Evolutionary conservation across 176 grass and related monocot species (phyloP).

Genomic region (Triticum timopheevii): DNA sequence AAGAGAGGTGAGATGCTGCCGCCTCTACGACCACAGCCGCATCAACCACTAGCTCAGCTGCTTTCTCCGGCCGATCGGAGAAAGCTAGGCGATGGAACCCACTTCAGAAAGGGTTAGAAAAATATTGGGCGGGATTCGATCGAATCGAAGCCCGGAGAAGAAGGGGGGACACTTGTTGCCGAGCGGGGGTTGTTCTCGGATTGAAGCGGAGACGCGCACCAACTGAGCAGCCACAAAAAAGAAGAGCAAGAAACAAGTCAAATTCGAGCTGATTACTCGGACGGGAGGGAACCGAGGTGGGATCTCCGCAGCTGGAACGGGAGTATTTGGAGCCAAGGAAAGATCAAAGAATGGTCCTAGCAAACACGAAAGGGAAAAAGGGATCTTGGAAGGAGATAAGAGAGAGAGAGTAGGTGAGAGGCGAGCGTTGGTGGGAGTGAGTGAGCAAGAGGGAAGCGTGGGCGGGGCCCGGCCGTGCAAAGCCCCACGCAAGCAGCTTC

Average conservation of each 20-base stretch:
- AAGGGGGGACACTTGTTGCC: not conserved
- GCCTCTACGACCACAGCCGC: conserved; percentile 31
- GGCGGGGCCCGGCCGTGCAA: conserved; percentile 1
- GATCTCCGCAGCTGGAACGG: conserved; percentile 36
- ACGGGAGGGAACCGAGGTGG: not conserved
- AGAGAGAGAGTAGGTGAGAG: conserved; percentile 53
- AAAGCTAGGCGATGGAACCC: conserved; percentile 67
- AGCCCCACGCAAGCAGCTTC: conserved; percentile 50
- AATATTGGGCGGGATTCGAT: conserved; percentile 57
- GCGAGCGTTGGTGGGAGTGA: conserved; percentile 33
- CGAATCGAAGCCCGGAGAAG: conserved; percentile 53
- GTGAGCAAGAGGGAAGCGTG: conserved; percentile 28
- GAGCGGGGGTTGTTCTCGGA: too few species aligned
- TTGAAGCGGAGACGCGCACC: not conserved
- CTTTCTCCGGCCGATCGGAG: conserved; percentile 30
- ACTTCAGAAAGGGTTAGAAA: conserved; percentile 36
- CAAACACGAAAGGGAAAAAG: conserved; percentile 1
- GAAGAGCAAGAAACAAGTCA: not conserved
- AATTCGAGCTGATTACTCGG: conserved; percentile 17
- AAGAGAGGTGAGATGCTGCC: not conserved
- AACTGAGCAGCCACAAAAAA: not conserved
- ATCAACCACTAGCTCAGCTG: conserved; percentile 28
- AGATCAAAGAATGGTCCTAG: conserved; percentile 58
- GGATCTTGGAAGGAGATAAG: conserved; percentile 62
- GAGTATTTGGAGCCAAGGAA: conserved; percentile 29